phyloP scores from a whole-genome alignment of 441 rosid species.

The Metrosideros polymorpha region DNA sequence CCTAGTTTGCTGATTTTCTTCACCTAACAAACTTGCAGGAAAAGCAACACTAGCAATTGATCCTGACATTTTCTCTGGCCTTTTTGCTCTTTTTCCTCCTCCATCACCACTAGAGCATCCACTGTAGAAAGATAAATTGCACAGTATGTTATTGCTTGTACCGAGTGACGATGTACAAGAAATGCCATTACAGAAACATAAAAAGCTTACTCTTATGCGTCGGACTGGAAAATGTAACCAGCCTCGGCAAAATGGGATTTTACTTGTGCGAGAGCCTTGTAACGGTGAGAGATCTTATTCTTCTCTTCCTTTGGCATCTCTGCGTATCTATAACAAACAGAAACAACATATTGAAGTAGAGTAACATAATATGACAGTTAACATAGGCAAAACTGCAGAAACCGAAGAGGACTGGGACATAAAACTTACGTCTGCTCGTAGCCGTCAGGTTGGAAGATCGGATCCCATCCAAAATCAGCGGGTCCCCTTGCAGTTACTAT shows the following conservation, averaged over 20 bases:
- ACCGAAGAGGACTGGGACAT: background rate
- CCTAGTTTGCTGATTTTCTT: background rate
- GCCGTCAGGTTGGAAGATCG: conserved; percentile 88
- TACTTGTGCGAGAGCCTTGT: conserved; percentile 56
- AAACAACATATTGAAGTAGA: background rate
- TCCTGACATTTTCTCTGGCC: background rate
- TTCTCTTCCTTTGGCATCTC: conserved; percentile 94
- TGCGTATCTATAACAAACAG: conserved; percentile 47
- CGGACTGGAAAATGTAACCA: conserved; percentile 44
- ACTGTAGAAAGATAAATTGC: background rate
- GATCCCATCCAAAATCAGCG: conserved; percentile 94
- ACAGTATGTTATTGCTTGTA: background rate
- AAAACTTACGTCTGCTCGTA: conserved; percentile 59
- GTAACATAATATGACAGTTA: background rate
- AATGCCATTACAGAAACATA: background rate
- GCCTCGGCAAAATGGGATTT: conserved; percentile 70
- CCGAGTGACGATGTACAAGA: background rate
- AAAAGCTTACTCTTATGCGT: conserved; percentile 10
- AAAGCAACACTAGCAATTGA: background rate
- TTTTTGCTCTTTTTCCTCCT: background rate
- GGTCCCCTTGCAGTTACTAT: conserved; percentile 88
- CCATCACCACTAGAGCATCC: background rate
- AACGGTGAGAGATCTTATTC: conserved; percentile 92
- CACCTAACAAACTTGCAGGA: background rate
- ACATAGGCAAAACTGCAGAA: background rate